Evolutionary conservation across 345 rosid genomes (phyloP).

Genomic region (Arabis alpina): DNA sequence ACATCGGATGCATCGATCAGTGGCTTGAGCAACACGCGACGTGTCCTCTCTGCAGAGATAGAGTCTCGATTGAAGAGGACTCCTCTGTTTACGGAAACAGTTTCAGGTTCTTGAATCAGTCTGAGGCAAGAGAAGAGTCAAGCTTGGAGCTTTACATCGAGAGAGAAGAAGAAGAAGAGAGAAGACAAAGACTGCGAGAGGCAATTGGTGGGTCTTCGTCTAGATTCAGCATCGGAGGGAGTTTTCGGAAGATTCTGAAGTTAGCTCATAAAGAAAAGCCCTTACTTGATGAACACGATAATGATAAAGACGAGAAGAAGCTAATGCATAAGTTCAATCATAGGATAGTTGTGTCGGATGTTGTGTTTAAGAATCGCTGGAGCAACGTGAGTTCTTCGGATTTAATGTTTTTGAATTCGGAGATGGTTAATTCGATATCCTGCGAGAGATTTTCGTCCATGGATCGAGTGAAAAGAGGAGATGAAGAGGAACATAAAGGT

Average conservation of each 20-base stretch:
- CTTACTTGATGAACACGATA: conserved; percentile 26
- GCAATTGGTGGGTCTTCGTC: conserved; percentile 57
- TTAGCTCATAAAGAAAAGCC: conserved; percentile 34
- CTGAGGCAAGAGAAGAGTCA: conserved; percentile 54
- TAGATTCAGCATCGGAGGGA: conserved; percentile 72
- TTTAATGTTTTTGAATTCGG: conserved; percentile 69
- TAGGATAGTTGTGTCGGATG: conserved; percentile 70
- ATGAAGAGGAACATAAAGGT: conserved; percentile 42
- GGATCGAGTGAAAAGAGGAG: conserved; percentile 27
- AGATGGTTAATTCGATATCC: conserved; percentile 63
- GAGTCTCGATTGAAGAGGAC: conserved; percentile 59
- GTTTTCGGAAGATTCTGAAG: conserved; percentile 63
- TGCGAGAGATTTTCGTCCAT: conserved; percentile 55
- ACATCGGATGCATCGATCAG: conserved; percentile 77
- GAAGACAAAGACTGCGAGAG: conserved; percentile 27
- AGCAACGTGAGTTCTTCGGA: conserved; percentile 87
- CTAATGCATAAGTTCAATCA: conserved; percentile 67
- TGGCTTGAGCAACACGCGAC: conserved; percentile 94
- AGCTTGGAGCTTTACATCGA: conserved; percentile 66
- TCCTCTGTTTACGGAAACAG: conserved; percentile 61
- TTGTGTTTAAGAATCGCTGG: conserved; percentile 81
- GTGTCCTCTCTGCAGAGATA: conserved; percentile 81
- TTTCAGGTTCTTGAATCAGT: conserved; percentile 56
- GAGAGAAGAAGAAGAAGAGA: conserved; percentile 63
- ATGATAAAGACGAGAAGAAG: conserved; percentile 32